Evolutionary conservation across 257 asterid genomes (phyloP).

Genomic region (Salvia hispanica): DNA sequence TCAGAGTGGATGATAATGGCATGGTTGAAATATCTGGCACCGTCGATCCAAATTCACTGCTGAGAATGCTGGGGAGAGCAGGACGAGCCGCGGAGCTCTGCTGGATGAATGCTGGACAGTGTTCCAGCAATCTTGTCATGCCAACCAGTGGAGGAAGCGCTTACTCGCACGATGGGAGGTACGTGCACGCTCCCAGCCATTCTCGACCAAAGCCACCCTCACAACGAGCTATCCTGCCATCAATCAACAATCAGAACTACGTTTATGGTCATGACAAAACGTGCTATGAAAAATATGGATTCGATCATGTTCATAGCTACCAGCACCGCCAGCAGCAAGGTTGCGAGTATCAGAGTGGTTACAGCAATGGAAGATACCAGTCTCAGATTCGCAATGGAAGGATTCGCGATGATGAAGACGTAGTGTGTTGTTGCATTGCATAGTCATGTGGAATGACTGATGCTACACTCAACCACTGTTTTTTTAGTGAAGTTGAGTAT

Average conservation of each 20-base stretch:
- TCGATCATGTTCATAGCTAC: neutral
- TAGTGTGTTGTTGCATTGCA: slow-evolving; percentile 25
- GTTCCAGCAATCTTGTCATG: slow-evolving; percentile 46
- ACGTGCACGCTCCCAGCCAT: slow-evolving; percentile 6
- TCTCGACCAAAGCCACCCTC: slow-evolving; percentile 29
- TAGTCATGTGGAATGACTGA: slow-evolving; percentile 26
- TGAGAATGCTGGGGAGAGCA: slow-evolving; percentile 34
- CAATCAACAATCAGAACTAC: neutral
- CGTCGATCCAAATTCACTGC: slow-evolving; percentile 38
- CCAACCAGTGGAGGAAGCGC: slow-evolving; percentile 7
- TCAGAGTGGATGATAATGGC: slow-evolving; percentile 39
- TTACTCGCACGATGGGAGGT: slow-evolving; percentile 25
- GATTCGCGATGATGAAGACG: neutral
- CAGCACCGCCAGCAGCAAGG: neutral
- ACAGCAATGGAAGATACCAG: slow-evolving; percentile 11
- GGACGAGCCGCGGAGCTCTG: slow-evolving; percentile 34
- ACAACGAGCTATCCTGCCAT: neutral
- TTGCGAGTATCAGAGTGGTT: too few relatives aligned
- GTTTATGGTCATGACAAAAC: neutral
- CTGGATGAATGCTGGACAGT: slow-evolving; percentile 49
- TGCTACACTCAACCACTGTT: neutral
- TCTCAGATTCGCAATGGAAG: neutral
- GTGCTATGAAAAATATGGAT: neutral
- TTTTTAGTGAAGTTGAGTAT: neutral
- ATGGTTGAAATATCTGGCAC: slow-evolving; percentile 38